phyloP scores from a whole-genome alignment of 257 asterid species.

The Nicotiana knightiana region DNA sequence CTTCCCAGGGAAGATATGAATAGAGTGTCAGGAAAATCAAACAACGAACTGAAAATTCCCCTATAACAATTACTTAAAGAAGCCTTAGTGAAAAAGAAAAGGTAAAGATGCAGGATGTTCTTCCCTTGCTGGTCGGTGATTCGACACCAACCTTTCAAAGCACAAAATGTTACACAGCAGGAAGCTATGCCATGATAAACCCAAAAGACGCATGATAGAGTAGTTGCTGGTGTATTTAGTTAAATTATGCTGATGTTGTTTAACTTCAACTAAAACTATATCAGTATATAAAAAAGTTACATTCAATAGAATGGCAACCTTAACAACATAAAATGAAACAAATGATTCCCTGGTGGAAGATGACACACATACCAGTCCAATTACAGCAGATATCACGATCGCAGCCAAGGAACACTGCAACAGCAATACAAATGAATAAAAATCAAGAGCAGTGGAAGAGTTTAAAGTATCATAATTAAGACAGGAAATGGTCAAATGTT shows the following conservation, averaged over 20 bases:
- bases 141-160: background rate
- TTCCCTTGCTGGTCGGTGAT: background rate
- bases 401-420: slow-evolving; percentile 92
- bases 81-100: background rate
- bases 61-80: background rate
- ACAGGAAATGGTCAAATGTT: background rate
- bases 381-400: slow-evolving; percentile 93
- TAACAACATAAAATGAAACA: slow-evolving; percentile 4
- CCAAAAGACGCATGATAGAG: background rate
- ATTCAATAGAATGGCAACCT: background rate
- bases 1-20: background rate
- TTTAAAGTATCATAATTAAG: background rate
- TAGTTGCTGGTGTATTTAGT: background rate
- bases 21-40: background rate
- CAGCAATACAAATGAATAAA: slow-evolving; percentile 7
- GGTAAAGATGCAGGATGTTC: background rate
- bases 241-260: background rate
- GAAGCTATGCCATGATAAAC: background rate
- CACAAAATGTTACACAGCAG: background rate
- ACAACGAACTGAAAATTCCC: background rate
- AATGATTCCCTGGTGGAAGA: slow-evolving; percentile 6
- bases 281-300: background rate
- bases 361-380: slow-evolving; percentile 78
- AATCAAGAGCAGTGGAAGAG: background rate
- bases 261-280: background rate